Evolutionary conservation across 176 grass and related monocot species (phyloP), one percentile per base, ranked within the genome.

Genomic region (Raddia distichophylla): DNA sequence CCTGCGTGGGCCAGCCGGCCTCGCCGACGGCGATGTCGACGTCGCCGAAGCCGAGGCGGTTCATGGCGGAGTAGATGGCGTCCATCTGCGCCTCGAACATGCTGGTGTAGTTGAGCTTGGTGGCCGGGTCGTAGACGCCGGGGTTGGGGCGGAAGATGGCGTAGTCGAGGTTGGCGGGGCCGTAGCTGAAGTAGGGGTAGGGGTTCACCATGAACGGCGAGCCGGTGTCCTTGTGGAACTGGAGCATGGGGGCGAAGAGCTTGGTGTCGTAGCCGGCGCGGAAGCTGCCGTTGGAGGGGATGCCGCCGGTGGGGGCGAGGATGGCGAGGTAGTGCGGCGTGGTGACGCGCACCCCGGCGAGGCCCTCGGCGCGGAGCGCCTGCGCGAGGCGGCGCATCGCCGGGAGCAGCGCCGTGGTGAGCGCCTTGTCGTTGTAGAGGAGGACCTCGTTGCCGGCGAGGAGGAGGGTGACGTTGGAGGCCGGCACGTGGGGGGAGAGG

Each of bases 101-200:
- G 95, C 77, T 93, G 32, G 95, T 98, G 95, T 98, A 98, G 80
- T 81, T 93, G 58, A 98, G 77, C 50, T 33, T 70, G 3, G 86
- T 94, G 3, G 18, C 78, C 0, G 80, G 65, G 53, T 98, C 95
- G 84, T 60, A 84, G 13, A 87, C n/a, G 7, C 95, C 95, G 48
- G 3, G 3, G 61, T 92, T 94, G 74, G 85, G 92, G 1, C 86
- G 78, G 83, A 98, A 98, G 11, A 89, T 49, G 2, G 95, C 92
- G 86, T 93, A 98, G 74, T 91, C 27, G 18, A 98, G 83, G 6
- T 54, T 93, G 43, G 54, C 5, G 0, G 81, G 56, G 34, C 37
- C 67, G 90, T 98, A 98, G 59, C 85, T 86, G 78, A 98, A 98
- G 92, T 98, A 98, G 22, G 95, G 92, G 88, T 98, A 98, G 0